phyloP scores from a whole-genome alignment of 164 flowering plant genomes.

The Vitis amurensis region DNA sequence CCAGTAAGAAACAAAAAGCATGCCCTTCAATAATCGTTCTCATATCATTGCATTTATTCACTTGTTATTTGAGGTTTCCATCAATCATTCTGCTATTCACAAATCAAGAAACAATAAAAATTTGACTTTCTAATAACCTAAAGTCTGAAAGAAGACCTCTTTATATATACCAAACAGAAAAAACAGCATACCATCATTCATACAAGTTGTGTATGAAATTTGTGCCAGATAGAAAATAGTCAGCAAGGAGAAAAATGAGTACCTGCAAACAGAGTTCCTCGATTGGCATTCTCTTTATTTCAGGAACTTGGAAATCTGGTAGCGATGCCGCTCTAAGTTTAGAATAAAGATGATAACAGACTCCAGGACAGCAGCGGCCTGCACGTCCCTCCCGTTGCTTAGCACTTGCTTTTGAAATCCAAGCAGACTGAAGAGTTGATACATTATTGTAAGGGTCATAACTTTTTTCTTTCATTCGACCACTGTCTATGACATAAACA shows the following conservation, averaged over 20 bases:
- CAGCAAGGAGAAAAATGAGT: neutral
- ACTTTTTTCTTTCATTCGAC: conserved; percentile 93
- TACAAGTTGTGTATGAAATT: too few species aligned
- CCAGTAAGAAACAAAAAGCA: neutral
- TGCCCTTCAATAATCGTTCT: too few species aligned
- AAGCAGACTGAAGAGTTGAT: conserved; percentile 90
- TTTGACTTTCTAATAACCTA: neutral
- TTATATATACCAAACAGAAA: neutral
- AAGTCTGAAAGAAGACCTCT: neutral
- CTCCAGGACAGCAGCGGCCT: conserved; percentile 94
- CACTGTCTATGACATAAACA: conserved; percentile 92
- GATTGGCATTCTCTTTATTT: conserved; percentile 87
- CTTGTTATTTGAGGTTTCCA: too few species aligned
- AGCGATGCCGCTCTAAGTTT: conserved; percentile 71
- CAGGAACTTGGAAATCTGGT: conserved; percentile 86
- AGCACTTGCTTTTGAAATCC: conserved; percentile 96
- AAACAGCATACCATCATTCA: too few species aligned
- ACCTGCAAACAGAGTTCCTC: conserved; percentile 99
- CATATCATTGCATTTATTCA: too few species aligned
- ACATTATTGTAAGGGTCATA: conserved; percentile 95
- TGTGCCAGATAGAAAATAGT: neutral
- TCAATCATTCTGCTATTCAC: too few species aligned
- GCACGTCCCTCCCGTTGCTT: conserved; percentile 97
- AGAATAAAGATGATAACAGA: conserved; percentile 92
- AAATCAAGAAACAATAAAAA: too few species aligned